These are phyloP conservation scores for Thielaviopsis populi DNA, from an alignment of 2,329 filamentous ascomycete species.

Conservation along the genomic window DNA sequence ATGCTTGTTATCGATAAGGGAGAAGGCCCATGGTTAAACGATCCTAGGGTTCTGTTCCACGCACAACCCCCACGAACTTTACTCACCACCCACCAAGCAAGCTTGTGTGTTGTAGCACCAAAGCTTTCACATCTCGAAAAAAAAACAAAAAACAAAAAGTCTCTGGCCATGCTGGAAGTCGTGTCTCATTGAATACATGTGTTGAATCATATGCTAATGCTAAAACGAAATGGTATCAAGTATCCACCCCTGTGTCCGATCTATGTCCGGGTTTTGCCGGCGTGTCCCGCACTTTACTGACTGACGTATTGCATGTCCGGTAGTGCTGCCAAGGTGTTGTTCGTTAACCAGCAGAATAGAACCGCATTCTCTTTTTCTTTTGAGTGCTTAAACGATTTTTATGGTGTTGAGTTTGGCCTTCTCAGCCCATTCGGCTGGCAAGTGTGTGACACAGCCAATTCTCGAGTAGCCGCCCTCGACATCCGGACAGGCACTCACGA, in stretches of 20 bases:
- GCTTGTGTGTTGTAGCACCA: neutral
- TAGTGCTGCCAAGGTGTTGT: too few species aligned
- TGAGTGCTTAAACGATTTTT: conserved; percentile 11
- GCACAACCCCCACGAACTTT: neutral
- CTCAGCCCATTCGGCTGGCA: conserved; percentile 15
- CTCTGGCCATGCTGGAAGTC: neutral
- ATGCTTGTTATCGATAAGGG: neutral
- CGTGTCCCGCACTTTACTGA: neutral
- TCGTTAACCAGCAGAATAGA: too few species aligned
- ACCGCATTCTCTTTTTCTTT: too few species aligned
- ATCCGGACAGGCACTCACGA: conserved; percentile 15
- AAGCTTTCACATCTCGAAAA: neutral
- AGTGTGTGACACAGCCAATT: conserved; percentile 15
- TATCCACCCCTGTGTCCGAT: neutral
- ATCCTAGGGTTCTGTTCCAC: neutral
- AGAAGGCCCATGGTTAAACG: neutral
- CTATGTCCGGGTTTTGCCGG: neutral
- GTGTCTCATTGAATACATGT: conserved; percentile 10
- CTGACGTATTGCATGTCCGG: neutral
- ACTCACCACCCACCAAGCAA: neutral
- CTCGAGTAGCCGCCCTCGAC: conserved; percentile 12
- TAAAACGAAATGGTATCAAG: conserved; percentile 15
- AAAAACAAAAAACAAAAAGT: too few species aligned
- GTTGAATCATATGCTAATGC: conserved; percentile 2
- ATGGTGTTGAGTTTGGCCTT: conserved; percentile 16